Evolutionary conservation across 2,329 filamentous ascomycete species (phyloP).

Genomic region (Colletotrichum orchidophilum): DNA sequence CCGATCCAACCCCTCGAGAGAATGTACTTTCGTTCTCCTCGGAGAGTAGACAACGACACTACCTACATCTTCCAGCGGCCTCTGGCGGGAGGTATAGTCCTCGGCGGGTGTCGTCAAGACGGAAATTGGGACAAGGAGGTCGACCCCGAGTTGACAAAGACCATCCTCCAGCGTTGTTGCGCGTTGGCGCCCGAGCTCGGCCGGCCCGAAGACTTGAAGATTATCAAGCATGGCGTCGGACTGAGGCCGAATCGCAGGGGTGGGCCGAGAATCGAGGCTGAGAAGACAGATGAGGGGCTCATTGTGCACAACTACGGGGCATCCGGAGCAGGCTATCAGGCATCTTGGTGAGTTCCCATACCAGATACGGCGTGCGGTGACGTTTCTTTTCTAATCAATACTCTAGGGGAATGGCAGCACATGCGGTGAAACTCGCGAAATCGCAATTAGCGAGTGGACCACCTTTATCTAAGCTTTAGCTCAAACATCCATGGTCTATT

Average conservation of each 20-base stretch:
- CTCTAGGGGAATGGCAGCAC: slow-evolving; percentile 27
- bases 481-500: not conserved
- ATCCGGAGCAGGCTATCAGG: slow-evolving; percentile 41
- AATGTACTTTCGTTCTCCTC: slow-evolving; percentile 51
- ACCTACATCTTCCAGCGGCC: slow-evolving; percentile 56
- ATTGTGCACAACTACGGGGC: slow-evolving; percentile 43
- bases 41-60: slow-evolving; percentile 50
- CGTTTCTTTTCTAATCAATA: not conserved
- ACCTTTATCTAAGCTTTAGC: not conserved
- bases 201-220: slow-evolving; percentile 43
- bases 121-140: slow-evolving; percentile 43
- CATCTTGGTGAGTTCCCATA: slow-evolving; percentile 33
- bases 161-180: slow-evolving; percentile 46
- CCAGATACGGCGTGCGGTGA: not conserved
- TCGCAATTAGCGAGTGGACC: not conserved
- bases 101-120: slow-evolving; percentile 45
- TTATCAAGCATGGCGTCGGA: slow-evolving; percentile 45
- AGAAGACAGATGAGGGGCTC: slow-evolving; percentile 33
- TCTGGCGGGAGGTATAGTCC: slow-evolving; percentile 44
- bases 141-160: slow-evolving; percentile 42
- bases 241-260: slow-evolving; percentile 41
- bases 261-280: slow-evolving; percentile 45
- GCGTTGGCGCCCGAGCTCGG: slow-evolving; percentile 45
- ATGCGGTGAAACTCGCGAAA: slow-evolving; percentile 2
- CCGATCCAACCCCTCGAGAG: slow-evolving; percentile 46